Evolutionary conservation across 1,284 basidiomycete genomes (phyloP).

Genomic region (Fomitiporia mediterranea): DNA sequence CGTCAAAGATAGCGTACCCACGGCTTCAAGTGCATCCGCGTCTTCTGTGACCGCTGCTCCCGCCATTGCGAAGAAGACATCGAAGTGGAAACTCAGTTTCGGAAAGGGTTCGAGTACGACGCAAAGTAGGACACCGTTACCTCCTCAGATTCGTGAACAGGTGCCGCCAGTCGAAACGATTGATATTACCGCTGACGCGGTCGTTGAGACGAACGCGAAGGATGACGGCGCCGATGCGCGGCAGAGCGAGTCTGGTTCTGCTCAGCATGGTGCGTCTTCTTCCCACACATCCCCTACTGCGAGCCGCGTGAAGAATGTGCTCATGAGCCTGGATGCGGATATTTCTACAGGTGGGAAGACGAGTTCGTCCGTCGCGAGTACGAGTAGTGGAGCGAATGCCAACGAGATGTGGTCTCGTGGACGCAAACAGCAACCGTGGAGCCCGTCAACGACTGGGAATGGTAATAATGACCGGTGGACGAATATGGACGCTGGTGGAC

Average conservation of each 20-base stretch:
- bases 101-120: conserved; percentile 43
- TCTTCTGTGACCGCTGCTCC: conserved; percentile 16
- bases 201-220: conserved; percentile 16
- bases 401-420: conserved; percentile 30
- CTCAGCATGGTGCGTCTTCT: conserved; percentile 26
- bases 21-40: conserved; percentile 15
- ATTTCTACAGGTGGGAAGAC: conserved; percentile 65
- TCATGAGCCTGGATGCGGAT: conserved; percentile 67
- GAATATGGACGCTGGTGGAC: conserved; percentile 29
- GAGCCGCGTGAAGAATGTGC: conserved; percentile 61
- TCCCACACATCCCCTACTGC: conserved; percentile 48
- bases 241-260: conserved; percentile 21
- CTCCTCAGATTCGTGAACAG: conserved; percentile 40
- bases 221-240: conserved; percentile 25
- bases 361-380: conserved; percentile 22
- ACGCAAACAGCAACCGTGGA: conserved; percentile 26
- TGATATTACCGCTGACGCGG: conserved; percentile 5
- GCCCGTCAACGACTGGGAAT: conserved; percentile 22
- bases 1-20: neutral
- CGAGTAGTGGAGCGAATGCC: conserved; percentile 17
- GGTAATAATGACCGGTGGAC: neutral
- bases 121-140: conserved; percentile 29
- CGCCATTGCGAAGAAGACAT: conserved; percentile 63
- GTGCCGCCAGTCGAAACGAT: conserved; percentile 38
- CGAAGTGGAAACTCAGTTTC: conserved; percentile 75